Conservation (phyloP, 2,329 filamentous ascomycete species). For the Aspergillus sp. region DNA sequence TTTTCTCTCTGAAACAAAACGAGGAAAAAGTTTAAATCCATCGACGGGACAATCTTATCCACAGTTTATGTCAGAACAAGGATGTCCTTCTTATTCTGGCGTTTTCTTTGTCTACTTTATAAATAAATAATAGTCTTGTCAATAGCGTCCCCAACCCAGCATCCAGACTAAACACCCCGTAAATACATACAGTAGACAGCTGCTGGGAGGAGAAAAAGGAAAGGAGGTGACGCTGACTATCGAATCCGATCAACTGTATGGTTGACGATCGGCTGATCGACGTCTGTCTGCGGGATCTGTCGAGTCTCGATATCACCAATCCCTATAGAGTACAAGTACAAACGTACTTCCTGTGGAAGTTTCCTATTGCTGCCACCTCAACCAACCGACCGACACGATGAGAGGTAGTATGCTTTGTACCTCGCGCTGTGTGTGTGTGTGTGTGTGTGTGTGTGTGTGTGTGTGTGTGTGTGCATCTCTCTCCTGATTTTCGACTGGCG, state of each 20-base stretch:
- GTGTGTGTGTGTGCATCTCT: neutral
- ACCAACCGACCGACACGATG: neutral
- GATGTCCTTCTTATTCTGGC: neutral
- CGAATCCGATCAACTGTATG: neutral
- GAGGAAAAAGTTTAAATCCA: neutral
- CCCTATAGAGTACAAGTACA: neutral
- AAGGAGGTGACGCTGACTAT: neutral
- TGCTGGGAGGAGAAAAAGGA: neutral
- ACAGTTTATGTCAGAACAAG: neutral
- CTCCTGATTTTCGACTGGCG: neutral
- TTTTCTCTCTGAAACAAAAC: neutral
- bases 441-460: neutral
- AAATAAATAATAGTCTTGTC: neutral
- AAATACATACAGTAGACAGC: neutral
- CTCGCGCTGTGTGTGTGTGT: neutral
- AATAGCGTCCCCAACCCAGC: neutral
- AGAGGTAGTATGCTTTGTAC: neutral
- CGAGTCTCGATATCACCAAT: neutral
- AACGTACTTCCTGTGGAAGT: neutral
- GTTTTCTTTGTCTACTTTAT: neutral
- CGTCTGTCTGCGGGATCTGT: neutral
- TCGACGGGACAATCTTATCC: neutral
- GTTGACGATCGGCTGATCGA: conserved; percentile 6
- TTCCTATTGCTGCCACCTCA: neutral
- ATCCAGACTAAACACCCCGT: neutral